Evolutionary conservation across 768 basidiomycete genomes (phyloP).

Genomic region (Chalciporus chontae): DNA sequence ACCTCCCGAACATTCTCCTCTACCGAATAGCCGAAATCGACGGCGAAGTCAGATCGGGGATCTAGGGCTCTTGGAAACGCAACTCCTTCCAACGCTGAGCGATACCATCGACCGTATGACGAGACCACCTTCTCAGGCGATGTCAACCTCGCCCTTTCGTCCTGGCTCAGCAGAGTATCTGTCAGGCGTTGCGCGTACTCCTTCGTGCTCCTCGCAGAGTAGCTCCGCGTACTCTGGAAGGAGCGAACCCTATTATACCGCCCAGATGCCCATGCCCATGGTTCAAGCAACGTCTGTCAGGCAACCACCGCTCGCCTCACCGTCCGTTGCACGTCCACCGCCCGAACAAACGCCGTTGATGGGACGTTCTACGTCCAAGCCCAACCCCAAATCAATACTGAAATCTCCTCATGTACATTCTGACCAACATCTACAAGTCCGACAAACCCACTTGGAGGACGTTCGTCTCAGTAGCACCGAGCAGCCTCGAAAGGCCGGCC

Average conservation of each 20-base stretch:
- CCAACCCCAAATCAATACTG: slow-evolving; percentile 32
- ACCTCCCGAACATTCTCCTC: slow-evolving; percentile 5
- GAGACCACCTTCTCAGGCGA: slow-evolving; percentile 39
- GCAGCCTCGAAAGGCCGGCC: slow-evolving; percentile 11
- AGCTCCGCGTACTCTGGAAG: slow-evolving; percentile 13
- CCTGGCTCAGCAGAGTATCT: not conserved
- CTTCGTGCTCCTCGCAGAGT: slow-evolving; percentile 19
- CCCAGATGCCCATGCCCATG: not conserved
- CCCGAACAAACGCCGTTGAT: slow-evolving; percentile 10
- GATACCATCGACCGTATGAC: slow-evolving; percentile 80
- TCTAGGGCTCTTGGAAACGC: slow-evolving; percentile 58
- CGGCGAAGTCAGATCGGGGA: slow-evolving; percentile 45
- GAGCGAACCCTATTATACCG: not conserved
- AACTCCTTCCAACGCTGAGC: slow-evolving; percentile 64
- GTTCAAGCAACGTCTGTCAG: slow-evolving; percentile 3
- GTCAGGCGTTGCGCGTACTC: slow-evolving; percentile 11
- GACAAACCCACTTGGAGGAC: slow-evolving; percentile 9
- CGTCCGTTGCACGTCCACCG: slow-evolving; percentile 5
- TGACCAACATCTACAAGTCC: slow-evolving; percentile 18
- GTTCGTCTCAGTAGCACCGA: not conserved
- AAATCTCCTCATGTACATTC: slow-evolving; percentile 16
- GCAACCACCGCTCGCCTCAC: slow-evolving; percentile 7
- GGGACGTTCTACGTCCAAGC: slow-evolving; percentile 23
- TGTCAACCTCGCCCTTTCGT: slow-evolving; percentile 8
- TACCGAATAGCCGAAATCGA: slow-evolving; percentile 7